Base-by-base conservation (phyloP, 768 basidiomycete genomes). In the Suillus discolor region DNA sequence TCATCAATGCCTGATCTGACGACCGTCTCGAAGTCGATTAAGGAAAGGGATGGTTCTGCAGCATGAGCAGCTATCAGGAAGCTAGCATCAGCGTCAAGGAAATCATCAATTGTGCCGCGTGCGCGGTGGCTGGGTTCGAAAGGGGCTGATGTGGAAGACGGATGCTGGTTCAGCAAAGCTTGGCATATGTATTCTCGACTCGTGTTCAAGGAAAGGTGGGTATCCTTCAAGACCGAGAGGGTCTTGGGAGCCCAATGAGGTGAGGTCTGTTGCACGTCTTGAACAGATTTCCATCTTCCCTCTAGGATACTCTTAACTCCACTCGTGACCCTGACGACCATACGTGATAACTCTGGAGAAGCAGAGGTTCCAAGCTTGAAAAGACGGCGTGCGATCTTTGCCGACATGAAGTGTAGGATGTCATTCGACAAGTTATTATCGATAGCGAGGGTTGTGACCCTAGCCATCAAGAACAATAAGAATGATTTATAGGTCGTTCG, bases 1-100 rank as follows among this genome's bases (percentile, higher is more conserved):
- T 36, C 57, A 41, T 78, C 77, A 8, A 84, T 70, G 31, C 66
- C 13, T 76, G 64, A 13, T 74, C 66, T 62, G 80, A 74, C 8
- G 71, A 67, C 1, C 38, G 44, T 39, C 67, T 84, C 82, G 34
- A 84, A 76, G 63, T 84, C 83, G 6, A 71, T 75, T 0, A 84
- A 64, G 1, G 65, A 39, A 62, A 71, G 8, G 2, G 66, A 16
- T 4, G 74, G 66, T 4, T 75, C 74, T 0, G 57, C 25, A 39
- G 12, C 2, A 31, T 66, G 68, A 1, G 65, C 69, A 1, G 62
- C 59, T 12, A 60, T 16, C 28, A 75, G 70, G 47, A 70, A 70
- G 6, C 53, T 6, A 4, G 65, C 68, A 23, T 67, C 63, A 3
- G 59, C 42, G 2, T 69, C 67, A 28, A 75, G 44, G 47, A 74